Evolutionary conservation across 495 filamentous ascomycete genomes (phyloP).

Genomic region (Ramalina peruviana): DNA sequence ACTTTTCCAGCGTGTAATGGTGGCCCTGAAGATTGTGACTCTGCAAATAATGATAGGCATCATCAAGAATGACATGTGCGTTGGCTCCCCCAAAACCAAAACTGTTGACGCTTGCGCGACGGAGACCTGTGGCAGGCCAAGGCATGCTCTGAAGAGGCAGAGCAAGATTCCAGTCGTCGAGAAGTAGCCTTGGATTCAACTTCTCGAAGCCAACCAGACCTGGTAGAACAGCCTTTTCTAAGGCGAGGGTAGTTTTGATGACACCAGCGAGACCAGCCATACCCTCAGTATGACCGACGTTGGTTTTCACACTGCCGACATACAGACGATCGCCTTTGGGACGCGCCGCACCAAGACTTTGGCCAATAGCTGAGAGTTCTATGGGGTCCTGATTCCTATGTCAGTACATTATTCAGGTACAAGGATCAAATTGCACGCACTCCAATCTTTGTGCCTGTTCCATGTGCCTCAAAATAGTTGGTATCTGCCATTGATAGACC

Average conservation of each 20-base stretch:
- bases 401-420: neutral
- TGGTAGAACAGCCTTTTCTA: slow-evolving; percentile 35
- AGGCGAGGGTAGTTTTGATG: slow-evolving; percentile 38
- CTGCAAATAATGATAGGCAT: slow-evolving; percentile 10
- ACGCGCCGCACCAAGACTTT: neutral
- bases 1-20: neutral
- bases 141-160: slow-evolving; percentile 10
- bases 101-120: slow-evolving; percentile 44
- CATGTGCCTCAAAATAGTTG: slow-evolving; percentile 28
- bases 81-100: slow-evolving; percentile 50
- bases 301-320: slow-evolving; percentile 35
- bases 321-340: slow-evolving; percentile 10
- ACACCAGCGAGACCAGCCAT: slow-evolving; percentile 40
- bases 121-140: slow-evolving; percentile 21
- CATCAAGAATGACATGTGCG: slow-evolving; percentile 38
- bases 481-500: slow-evolving; percentile 25
- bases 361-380: neutral
- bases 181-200: slow-evolving; percentile 34
- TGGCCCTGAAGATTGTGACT: slow-evolving; percentile 1
- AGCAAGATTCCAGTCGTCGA: slow-evolving; percentile 16
- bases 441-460: slow-evolving; percentile 21
- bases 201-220: slow-evolving; percentile 36
- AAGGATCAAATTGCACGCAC: too few relatives aligned
- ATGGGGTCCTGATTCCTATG: neutral
- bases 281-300: slow-evolving; percentile 40